Evolutionary conservation across 768 basidiomycete species (phyloP).

Genomic region (Suillus fuscotomentosus): DNA sequence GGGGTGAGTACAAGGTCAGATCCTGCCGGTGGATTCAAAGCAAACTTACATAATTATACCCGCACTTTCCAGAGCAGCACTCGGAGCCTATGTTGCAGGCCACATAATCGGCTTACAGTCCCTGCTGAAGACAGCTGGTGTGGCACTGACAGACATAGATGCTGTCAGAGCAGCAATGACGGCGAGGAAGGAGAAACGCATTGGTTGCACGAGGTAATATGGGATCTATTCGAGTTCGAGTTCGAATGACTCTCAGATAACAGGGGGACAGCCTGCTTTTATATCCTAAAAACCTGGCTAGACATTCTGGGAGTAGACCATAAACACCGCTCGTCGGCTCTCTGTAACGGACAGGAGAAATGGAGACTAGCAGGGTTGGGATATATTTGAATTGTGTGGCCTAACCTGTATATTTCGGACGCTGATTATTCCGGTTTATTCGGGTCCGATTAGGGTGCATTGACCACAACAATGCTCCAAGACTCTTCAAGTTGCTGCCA

Average conservation of each 20-base stretch:
- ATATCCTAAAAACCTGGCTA: neutral
- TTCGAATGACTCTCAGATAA: neutral
- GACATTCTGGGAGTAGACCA: neutral
- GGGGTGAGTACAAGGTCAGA: neutral
- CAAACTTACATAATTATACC: too few relatives aligned
- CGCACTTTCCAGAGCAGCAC: neutral
- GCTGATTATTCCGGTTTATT: too few relatives aligned
- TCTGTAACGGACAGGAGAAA: neutral
- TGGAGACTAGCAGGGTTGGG: neutral
- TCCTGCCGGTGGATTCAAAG: neutral
- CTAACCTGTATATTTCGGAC: too few relatives aligned
- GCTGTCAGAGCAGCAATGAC: neutral
- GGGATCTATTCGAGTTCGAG: neutral
- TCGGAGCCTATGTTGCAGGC: neutral
- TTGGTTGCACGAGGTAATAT: neutral
- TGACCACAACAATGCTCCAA: too few relatives aligned
- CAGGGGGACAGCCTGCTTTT: too few relatives aligned
- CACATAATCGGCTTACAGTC: too few relatives aligned
- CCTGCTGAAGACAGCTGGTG: neutral
- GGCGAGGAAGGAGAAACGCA: neutral
- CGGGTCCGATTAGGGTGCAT: neutral
- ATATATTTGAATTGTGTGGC: neutral
- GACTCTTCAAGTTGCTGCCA: too few relatives aligned
- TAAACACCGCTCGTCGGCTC: neutral
- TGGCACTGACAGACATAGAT: neutral